Base-by-base conservation (phyloP, 2,329 filamentous ascomycete species). In the Fusarium sp. region DNA sequence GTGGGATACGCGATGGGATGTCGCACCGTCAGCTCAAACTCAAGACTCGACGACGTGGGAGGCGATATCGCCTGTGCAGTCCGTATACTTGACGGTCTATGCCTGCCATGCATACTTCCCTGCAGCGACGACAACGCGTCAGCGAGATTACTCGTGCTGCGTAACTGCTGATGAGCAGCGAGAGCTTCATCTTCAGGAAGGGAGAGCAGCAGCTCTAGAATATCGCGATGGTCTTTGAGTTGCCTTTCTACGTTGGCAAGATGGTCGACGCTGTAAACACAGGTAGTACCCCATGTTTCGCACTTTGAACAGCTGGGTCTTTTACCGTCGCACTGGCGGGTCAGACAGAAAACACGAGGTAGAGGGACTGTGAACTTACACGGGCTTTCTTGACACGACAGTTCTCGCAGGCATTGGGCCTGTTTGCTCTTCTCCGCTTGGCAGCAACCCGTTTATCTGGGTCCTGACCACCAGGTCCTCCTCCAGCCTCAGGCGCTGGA, bases 21-120 rank as follows among this genome's bases (percentile, higher is more conserved):
- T 5, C 66, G 66, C 8, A 63, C 43, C 10, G 56, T 72, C 51
- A 74, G 47, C 53, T 74, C 72, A 57, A 74, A 74, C 51, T 72
- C 71, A 2, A 72, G 66, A 10, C 12, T 29, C 6, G 71, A 70
- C 4, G 54, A 63, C 14, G 59, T 65, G 16, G 71, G 71, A n/a
- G 71, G 68, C 12, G 59, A 57, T 12, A 58, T 46, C 1, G 63
- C 58, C 38, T 64, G 68, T 10, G 61, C 57, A 38, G 64, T 56
- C 4, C 16, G 20, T 32, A 72, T 34, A 15, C 47, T 57, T 10
- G 71, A 73, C 16, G 68, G 71, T 7, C 29, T 45, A 25, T 56
- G 53, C 38, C 56, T 67, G 4, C 54, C 62, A 40, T 67, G 66
- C 65, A 72, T 65, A 22, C 59, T 60, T 24, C 65, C 68, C 30